phyloP scores from a whole-genome alignment of 2,329 filamentous ascomycete species.

The Phaeomoniella chlamydospora region DNA sequence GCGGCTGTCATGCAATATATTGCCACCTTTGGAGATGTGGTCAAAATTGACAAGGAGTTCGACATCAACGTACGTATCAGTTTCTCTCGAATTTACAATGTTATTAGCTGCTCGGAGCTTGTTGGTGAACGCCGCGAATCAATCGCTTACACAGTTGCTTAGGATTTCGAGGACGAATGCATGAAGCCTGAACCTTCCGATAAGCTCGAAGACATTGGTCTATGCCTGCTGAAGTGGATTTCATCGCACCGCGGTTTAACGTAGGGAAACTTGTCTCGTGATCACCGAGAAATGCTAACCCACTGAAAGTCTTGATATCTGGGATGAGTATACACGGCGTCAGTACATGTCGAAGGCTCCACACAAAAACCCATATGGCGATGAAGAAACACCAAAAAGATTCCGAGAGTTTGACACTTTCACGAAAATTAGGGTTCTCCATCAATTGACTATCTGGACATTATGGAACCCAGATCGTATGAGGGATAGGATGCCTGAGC shows the following conservation, averaged over 20 bases:
- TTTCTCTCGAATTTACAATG: not conserved
- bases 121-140: no score
- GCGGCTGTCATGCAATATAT: conserved; percentile 90
- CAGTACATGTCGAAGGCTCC: conserved; percentile 78
- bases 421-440: conserved; percentile 63
- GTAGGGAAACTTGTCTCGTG: conserved; percentile 37
- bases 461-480: conserved; percentile 79
- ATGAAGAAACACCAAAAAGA: conserved; percentile 53
- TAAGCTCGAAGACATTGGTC: conserved; percentile 64
- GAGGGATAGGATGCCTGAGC: conserved; percentile 71
- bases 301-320: conserved; percentile 56
- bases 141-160: no score
- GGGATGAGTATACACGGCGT: conserved; percentile 83
- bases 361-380: conserved; percentile 69
- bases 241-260: conserved; percentile 87
- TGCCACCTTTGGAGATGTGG: conserved; percentile 71
- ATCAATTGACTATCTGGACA: conserved; percentile 80
- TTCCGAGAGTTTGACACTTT: conserved; percentile 75
- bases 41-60: conserved; percentile 80
- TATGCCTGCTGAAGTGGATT: conserved; percentile 79
- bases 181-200: conserved; percentile 60
- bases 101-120: not conserved
- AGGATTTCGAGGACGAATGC: conserved; percentile 85
- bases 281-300: conserved; percentile 11
- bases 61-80: conserved; percentile 63